Evolutionary conservation across 192 early-diverging fungal genomes (phyloP).

Genomic region (Obelidium mucronatum): DNA sequence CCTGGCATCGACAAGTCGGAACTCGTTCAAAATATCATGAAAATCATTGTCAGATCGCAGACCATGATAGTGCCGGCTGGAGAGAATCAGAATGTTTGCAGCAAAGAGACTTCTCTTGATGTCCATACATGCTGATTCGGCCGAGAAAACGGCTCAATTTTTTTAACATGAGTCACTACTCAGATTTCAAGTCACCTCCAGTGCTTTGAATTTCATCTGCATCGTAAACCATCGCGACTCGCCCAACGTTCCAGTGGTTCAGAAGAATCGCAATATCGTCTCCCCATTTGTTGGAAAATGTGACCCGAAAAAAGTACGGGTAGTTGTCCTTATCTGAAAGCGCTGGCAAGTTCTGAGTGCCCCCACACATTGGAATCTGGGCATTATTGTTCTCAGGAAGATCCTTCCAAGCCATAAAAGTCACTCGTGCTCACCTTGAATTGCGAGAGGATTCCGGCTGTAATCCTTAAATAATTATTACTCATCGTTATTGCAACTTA

Average conservation of each 20-base stretch:
- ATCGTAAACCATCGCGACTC: conserved; percentile 7
- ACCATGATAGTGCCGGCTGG: background rate
- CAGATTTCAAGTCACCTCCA: background rate
- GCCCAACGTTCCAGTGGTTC: background rate
- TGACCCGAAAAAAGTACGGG: conserved; percentile 2
- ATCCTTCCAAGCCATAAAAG: background rate
- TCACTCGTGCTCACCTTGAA: background rate
- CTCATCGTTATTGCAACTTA: no score
- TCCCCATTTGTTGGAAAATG: conserved; percentile 4
- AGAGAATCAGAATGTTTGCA: background rate
- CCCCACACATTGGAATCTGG: conserved; percentile 12
- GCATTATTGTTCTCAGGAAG: background rate
- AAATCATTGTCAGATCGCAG: background rate
- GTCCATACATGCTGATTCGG: conserved; percentile 12
- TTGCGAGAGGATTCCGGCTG: conserved; percentile 7
- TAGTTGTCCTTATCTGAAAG: background rate
- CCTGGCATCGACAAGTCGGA: conserved; percentile 3
- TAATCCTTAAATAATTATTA: no score
- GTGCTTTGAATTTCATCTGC: background rate
- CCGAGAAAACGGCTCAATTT: no score
- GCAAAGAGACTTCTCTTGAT: background rate
- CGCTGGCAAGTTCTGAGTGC: background rate
- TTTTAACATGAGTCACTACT: background rate
- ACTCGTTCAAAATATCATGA: background rate
- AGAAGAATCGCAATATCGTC: background rate